These are phyloP conservation scores for Leucosporidium scottii DNA, from an alignment of 768 basidiomycete genomes.

Conservation along the genomic window DNA sequence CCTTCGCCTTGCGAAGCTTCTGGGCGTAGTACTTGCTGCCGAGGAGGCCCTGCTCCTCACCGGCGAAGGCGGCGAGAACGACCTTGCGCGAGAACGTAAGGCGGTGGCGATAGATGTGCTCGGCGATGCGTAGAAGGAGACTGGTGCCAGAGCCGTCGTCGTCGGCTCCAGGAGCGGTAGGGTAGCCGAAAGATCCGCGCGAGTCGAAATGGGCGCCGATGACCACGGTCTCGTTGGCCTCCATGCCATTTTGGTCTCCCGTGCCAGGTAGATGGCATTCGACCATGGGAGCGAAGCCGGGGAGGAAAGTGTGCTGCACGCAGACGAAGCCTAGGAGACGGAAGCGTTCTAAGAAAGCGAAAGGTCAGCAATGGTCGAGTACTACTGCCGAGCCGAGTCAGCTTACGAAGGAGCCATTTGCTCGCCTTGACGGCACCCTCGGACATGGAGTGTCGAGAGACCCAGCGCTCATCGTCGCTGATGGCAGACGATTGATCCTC, in stretches of 20 bases:
- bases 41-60: slow-evolving; percentile 40
- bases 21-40: slow-evolving; percentile 30
- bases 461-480: slow-evolving; percentile 15
- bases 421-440: slow-evolving; percentile 13
- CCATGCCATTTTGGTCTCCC: neutral
- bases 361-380: neutral
- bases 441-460: slow-evolving; percentile 30
- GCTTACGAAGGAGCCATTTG: slow-evolving; percentile 17
- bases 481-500: slow-evolving; percentile 19
- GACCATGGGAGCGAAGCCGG: slow-evolving; percentile 22
- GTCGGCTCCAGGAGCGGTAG: slow-evolving; percentile 16
- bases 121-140: slow-evolving; percentile 33
- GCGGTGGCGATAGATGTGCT: slow-evolving; percentile 16
- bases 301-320: slow-evolving; percentile 7
- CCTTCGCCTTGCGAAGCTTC: slow-evolving; percentile 8
- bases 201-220: slow-evolving; percentile 36
- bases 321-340: slow-evolving; percentile 17
- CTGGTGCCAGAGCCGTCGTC: slow-evolving; percentile 27
- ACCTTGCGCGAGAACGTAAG: slow-evolving; percentile 31
- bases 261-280: slow-evolving; percentile 21
- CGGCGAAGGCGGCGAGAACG: slow-evolving; percentile 32
- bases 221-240: slow-evolving; percentile 31
- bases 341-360: slow-evolving; percentile 9
- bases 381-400: neutral
- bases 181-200: slow-evolving; percentile 34